Conservation (phyloP, 768 basidiomycete genomes). For the Mycena leptocephala region DNA sequence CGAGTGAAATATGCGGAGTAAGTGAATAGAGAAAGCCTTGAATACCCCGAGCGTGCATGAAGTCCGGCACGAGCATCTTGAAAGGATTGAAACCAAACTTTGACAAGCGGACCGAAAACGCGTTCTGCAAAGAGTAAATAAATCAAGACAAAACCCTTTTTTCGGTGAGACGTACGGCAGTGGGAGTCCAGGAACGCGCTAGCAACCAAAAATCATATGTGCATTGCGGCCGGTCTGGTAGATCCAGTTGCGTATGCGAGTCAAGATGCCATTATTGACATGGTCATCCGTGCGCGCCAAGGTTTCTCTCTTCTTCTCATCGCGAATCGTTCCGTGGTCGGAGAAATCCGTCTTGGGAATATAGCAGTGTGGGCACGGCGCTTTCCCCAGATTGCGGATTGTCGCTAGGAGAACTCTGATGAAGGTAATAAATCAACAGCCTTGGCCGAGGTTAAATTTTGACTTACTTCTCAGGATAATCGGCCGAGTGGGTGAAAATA, state of each 20-base stretch:
- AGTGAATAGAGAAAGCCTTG: slow-evolving; percentile 54
- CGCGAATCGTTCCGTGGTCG: slow-evolving; percentile 42
- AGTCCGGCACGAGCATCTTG: slow-evolving; percentile 48
- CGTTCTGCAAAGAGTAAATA: slow-evolving; percentile 44
- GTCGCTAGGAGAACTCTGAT: slow-evolving; percentile 45
- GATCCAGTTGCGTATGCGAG: slow-evolving; percentile 40
- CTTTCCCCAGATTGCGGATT: slow-evolving; percentile 39
- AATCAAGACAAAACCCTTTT: background rate
- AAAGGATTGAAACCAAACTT: slow-evolving; percentile 43
- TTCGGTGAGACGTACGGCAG: slow-evolving; percentile 37
- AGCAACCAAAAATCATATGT: slow-evolving; percentile 38
- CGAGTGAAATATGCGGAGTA: slow-evolving; percentile 49
- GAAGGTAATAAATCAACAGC: background rate
- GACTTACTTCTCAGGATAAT: slow-evolving; percentile 54
- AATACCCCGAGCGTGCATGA: slow-evolving; percentile 59
- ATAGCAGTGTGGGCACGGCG: slow-evolving; percentile 45
- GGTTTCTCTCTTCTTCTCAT: slow-evolving; percentile 20
- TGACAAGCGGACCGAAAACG: slow-evolving; percentile 45
- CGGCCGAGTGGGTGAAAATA: slow-evolving; percentile 53
- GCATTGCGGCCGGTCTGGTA: slow-evolving; percentile 33
- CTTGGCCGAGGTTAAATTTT: background rate
- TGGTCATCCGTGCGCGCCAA: slow-evolving; percentile 28
- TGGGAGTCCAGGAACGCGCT: slow-evolving; percentile 42
- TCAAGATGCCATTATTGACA: slow-evolving; percentile 27
- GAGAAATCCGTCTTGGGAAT: slow-evolving; percentile 41